A percentile compares a stretch with the other conserved stretches of the same genome.
Conservation (phyloP, 2,329 filamentous ascomycete genomes). For the Nothomitra cinnamomea region DNA sequence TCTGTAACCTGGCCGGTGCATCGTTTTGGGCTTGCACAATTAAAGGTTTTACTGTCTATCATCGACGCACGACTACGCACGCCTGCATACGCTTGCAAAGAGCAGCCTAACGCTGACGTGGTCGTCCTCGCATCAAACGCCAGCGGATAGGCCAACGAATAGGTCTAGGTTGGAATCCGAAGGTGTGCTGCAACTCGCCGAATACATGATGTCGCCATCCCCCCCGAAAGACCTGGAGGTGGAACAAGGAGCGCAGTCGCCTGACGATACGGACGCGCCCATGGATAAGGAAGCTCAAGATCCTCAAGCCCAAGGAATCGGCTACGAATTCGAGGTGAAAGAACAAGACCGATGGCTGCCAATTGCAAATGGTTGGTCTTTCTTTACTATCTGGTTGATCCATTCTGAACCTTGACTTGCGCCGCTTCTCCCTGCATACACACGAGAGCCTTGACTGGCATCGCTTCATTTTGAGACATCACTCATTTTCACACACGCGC, state of each 20-base stretch:
- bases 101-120: neutral
- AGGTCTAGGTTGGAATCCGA: slow-evolving; percentile 6
- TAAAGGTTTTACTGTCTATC: neutral
- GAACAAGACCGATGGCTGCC: slow-evolving; percentile 99
- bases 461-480: slow-evolving; percentile 29
- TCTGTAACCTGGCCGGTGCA: neutral
- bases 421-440: slow-evolving; percentile 11
- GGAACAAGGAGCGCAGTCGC: slow-evolving; percentile 83
- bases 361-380: slow-evolving; percentile 96
- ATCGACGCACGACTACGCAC: slow-evolving; percentile 4
- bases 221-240: slow-evolving; percentile 66
- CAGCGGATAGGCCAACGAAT: slow-evolving; percentile 2
- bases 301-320: slow-evolving; percentile 57
- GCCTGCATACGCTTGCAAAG: slow-evolving; percentile 4
- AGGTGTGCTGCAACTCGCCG: slow-evolving; percentile 33
- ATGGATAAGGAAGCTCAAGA: slow-evolving; percentile 73
- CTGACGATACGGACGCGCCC: slow-evolving; percentile 52
- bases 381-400: slow-evolving; percentile 17
- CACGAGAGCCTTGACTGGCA: slow-evolving; percentile 26
- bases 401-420: slow-evolving; percentile 5
- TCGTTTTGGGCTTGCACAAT: neutral
- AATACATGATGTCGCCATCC: slow-evolving; percentile 91
- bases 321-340: slow-evolving; percentile 95
- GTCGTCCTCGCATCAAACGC: neutral
- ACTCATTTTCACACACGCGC: slow-evolving; percentile 12